Base-by-base conservation (phyloP, 179 eudicot genomes). In the Spergularia azorica region DNA sequence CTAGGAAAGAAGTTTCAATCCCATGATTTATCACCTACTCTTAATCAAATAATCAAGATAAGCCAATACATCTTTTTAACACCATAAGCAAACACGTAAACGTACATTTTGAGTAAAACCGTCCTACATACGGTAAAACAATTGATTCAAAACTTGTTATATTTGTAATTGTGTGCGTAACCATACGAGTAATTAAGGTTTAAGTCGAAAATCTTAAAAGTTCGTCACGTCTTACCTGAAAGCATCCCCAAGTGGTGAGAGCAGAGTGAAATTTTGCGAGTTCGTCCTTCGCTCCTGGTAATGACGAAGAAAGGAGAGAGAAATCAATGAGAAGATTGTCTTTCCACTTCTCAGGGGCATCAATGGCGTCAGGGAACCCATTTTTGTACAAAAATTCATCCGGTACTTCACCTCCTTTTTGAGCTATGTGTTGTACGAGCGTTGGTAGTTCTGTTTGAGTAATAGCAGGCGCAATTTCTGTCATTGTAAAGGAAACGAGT, bases 11-110 rank as follows among this genome's bases (percentile, higher is more conserved):
- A 3, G 12, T 36, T 17, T 48, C 79, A 10, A 60, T 67, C 18
- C 79, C 79, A 60, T 76, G 79, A 76, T 76, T 76, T 58, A n/a
- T 57, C 12, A 67, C 66, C 75, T 70, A 5, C n/a, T 56, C 21
- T 36, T 9, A 51, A 14, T 9, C n/a, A 50, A 26, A 26, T 26
- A 26, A 26, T 26, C 32, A 26, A 26, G 32, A 26, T 26, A 26
- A 26, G 32, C 32, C 32, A 26, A 26, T 26, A 26, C 32, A 26
- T 26, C 32, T 26, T 1, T 26, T 26, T 26, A 26, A 26, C 32
- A 26, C 32, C 32, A 26, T 26, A 26, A 1, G 32, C 32, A 67
- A 38, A 11, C 58, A 43, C 48, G 48, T 43, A 43, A 4, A 43
- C 32, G 32, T 43, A 43, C 8, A 43, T 4, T 43, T 43, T 7